Base-by-base conservation (phyloP, 306 rosid genomes). In the Ormosia semicastrata region DNA sequence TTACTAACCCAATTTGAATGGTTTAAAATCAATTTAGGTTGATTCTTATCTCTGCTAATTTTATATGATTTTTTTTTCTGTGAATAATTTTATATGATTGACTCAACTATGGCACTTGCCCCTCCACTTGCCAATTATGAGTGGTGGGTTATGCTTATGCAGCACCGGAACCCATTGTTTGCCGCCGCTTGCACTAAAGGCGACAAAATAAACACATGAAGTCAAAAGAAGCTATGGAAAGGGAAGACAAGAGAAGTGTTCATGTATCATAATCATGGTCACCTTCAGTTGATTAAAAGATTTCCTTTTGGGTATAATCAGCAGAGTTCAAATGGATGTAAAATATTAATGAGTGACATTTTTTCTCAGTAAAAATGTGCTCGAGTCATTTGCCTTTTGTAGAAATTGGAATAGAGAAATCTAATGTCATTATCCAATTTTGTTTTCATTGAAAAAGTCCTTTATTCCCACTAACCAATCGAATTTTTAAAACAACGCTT, bases 401-500 rank as follows among this genome's bases (percentile, higher is more conserved):
- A 24, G 24, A 24, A 24, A 24, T 0, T 24, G 24, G 24, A 24
- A 24, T 24, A 46, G 52, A 15, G 34, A 56, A 77, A 60, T 10
- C 9, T 32, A 0, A 68, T 8, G 73, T 68, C 76, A n/a, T 32
- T 67, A 46, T 52, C 84, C 71, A 32, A 37, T 72, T 50, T 81
- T 40, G 69, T 57, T 76, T 62, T 34, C 75, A 68, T 60, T 37
- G 6, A 68, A 73, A 34, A 5, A 15, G 41, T 18, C 56, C 17
- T 64, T 56, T 49, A 47, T 67, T 84, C 12, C 32, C 30, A 14
- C 52, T 53, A 56, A 24, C 81, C 36, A 11, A 84, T 66, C 41
- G 34, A 29, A 36, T 47, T 33, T 75, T 14, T 13, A 46, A 15
- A 4, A 57, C 49, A 29, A 47, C 40, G 40, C 85, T 71, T 79